A percentile compares a stretch with the other conserved stretches of the same genome.
These are phyloP conservation scores for Moricandia moricandioides DNA, from an alignment of 345 rosid genomes.

Conservation along the genomic window DNA sequence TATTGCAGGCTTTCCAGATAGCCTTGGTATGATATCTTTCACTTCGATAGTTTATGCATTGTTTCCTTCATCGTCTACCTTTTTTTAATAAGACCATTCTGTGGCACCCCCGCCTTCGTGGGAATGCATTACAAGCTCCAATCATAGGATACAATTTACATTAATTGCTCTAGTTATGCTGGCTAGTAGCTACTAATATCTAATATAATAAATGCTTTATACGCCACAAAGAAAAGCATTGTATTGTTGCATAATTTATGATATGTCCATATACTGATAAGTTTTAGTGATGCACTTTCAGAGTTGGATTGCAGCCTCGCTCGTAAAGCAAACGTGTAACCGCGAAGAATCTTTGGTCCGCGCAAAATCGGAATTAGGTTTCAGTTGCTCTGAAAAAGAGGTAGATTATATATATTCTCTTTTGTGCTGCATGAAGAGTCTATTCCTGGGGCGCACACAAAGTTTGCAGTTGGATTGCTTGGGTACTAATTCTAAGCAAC, in stretches of 20 bases:
- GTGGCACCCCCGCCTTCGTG: neutral
- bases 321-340: conserved; percentile 60
- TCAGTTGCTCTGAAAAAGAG: conserved; percentile 62
- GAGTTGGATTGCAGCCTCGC: conserved; percentile 86
- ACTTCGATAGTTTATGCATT: conserved; percentile 18
- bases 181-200: neutral
- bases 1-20: conserved; percentile 80
- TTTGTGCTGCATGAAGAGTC: conserved; percentile 57
- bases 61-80: conserved; percentile 11
- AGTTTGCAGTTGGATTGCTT: conserved; percentile 29
- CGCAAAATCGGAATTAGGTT: conserved; percentile 62
- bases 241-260: conserved; percentile 9
- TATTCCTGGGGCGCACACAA: conserved; percentile 43
- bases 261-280: conserved; percentile 14
- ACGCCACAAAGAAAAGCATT: conserved; percentile 17
- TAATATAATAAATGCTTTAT: conserved; percentile 4
- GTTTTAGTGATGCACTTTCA: conserved; percentile 32
- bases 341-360: conserved; percentile 63
- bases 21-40: conserved; percentile 62
- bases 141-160: neutral
- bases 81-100: neutral
- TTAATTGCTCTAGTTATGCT: neutral
- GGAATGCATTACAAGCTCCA: conserved; percentile 18
- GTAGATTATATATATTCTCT: conserved; percentile 55
- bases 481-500: conserved; percentile 35